phyloP scores from a whole-genome alignment of 805 yeast genomes.

The Yamadazyma insecticola region DNA sequence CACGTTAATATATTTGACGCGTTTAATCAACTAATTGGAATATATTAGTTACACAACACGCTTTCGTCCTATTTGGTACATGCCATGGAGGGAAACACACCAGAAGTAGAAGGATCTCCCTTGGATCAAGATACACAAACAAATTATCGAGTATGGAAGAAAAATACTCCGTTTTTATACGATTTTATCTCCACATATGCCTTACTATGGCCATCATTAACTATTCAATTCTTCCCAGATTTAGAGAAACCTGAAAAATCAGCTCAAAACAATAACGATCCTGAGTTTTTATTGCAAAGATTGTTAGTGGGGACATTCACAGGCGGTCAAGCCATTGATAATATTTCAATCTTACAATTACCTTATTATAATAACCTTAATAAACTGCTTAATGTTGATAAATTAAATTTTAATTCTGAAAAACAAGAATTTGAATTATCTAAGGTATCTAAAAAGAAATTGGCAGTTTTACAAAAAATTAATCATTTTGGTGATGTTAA shows the following conservation, averaged over 20 bases:
- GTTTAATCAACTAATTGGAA: no score
- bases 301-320: slow-evolving; percentile 63
- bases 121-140: slow-evolving; percentile 29
- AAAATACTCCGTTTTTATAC: slow-evolving; percentile 39
- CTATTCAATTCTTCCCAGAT: slow-evolving; percentile 42
- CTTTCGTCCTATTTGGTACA: no score
- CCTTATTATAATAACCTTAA: slow-evolving; percentile 28
- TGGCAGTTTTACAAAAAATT: slow-evolving; percentile 51
- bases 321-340: slow-evolving; percentile 51
- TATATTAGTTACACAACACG: no score
- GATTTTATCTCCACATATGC: slow-evolving; percentile 37
- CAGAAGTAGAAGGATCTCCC: slow-evolving; percentile 8
- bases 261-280: slow-evolving; percentile 1
- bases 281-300: slow-evolving; percentile 26
- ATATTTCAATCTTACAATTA: slow-evolving; percentile 31
- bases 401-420: slow-evolving; percentile 32
- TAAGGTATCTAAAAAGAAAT: slow-evolving; percentile 21
- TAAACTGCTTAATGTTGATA: slow-evolving; percentile 32
- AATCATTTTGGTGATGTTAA: slow-evolving; percentile 70
- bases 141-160: slow-evolving; percentile 39
- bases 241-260: slow-evolving; percentile 13
- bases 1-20: no score
- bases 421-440: slow-evolving; percentile 37
- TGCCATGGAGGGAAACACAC: no score
- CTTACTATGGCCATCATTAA: slow-evolving; percentile 41